phyloP scores from a whole-genome alignment of 306 rosid genomes.

The Quillaja saponaria region DNA sequence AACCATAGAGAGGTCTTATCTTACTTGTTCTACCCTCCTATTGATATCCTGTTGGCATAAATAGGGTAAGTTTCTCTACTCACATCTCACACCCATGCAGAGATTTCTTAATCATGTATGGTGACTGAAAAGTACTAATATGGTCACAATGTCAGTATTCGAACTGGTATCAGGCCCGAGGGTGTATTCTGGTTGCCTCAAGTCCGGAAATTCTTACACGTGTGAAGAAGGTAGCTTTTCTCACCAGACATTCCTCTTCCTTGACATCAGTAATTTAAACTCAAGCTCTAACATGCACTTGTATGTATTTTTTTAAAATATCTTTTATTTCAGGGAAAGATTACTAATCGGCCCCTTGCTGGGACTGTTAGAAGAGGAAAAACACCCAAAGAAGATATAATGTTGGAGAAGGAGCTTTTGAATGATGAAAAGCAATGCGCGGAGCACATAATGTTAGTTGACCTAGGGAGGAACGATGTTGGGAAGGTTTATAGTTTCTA shows the following conservation, averaged over 20 bases:
- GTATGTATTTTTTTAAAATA: slow-evolving; percentile 8
- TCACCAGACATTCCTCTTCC: background rate
- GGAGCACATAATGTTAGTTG: slow-evolving; percentile 93
- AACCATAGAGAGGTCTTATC: background rate
- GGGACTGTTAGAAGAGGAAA: slow-evolving; percentile 95
- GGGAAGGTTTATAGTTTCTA: slow-evolving; percentile 69
- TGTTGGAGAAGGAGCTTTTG: slow-evolving; percentile 81
- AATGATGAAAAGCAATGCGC: slow-evolving; percentile 88
- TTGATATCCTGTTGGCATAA: too few species aligned
- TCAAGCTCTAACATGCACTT: slow-evolving; percentile 22
- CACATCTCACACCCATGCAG: too few species aligned
- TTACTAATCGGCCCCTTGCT: slow-evolving; percentile 94
- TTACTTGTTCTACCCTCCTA: slow-evolving; percentile 2
- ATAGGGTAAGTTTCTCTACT: too few species aligned
- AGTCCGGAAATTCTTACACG: slow-evolving; percentile 97
- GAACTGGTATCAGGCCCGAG: slow-evolving; percentile 68
- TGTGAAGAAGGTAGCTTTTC: slow-evolving; percentile 71
- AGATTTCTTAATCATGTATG: slow-evolving; percentile 20
- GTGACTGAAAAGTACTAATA: slow-evolving; percentile 23
- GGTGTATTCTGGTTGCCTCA: slow-evolving; percentile 94
- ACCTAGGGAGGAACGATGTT: slow-evolving; percentile 94
- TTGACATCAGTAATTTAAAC: slow-evolving; percentile 1
- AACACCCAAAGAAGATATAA: slow-evolving; percentile 74
- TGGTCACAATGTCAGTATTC: too few species aligned
- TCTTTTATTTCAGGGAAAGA: slow-evolving; percentile 54